Base-by-base conservation (phyloP, 1,284 basidiomycete species). In the Schizophyllum amplum region DNA sequence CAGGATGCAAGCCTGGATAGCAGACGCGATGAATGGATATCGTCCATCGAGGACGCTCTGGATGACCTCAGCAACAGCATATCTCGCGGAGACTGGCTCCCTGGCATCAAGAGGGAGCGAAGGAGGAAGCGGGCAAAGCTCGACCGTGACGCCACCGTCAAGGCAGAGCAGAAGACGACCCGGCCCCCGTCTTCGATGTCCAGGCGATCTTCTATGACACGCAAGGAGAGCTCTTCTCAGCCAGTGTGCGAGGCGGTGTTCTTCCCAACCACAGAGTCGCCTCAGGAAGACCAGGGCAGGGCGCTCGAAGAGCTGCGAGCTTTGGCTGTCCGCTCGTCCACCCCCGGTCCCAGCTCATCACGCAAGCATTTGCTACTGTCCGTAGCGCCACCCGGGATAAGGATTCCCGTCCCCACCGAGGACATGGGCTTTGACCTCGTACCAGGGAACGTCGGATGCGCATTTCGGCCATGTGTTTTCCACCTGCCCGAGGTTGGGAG, bases 301-400 rank as follows among this genome's bases (percentile, higher is more conserved):
- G 54, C 62, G 24, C 58, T 64, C 20, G 51, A 58, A 21, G 64
- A 71, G 54, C 65, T 79, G 5, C 70, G 70, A 17, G 61, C 62
- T 1, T 58, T 74, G 2, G 63, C 67, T n/a, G 59, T 67, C 15
- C 64, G 65, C 51, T 64, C 66, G 15, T 26, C 57, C 7, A n/a
- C 60, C 1, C 63, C 71, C 1, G 64, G 68, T 2, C 66, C 70
- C 13, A 67, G 68, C 25, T 68, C 70, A 3, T 61, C 67, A 9
- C 65, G 71, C 5, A 75, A 72, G 53, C 80, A 83, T 61, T 64
- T 85, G 0, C 63, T 84, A 11, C 69, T 86, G 4, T 80, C 77
- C 51, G 69, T 80, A 0, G 66, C 73, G 13, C 73, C 73, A 15
- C 69, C 71, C 25, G 72, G 70, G 20, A 63, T 63, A 55, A 65